phyloP scores from a whole-genome alignment of 83 land plant genomes.

The Thuja plicata region DNA sequence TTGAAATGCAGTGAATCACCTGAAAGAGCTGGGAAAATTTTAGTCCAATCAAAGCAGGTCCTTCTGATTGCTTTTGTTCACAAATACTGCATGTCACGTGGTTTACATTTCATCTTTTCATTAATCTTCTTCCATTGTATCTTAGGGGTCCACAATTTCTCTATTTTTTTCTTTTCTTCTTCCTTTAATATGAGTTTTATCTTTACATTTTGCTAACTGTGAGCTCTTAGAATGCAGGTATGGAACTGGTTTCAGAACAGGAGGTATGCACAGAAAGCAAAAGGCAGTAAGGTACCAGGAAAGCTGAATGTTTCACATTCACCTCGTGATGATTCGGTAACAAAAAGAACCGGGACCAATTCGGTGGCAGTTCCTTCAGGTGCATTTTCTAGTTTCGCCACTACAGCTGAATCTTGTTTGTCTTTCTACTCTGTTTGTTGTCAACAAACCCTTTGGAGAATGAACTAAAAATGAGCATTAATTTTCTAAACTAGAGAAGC shows the following conservation, averaged over 20 bases:
- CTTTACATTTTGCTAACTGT: not conserved
- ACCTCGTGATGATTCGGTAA: conserved; percentile 29
- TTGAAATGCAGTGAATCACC: conserved; percentile 31
- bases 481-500: not conserved
- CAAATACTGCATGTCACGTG: not conserved
- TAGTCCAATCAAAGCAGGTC: conserved; percentile 54
- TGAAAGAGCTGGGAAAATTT: conserved; percentile 43
- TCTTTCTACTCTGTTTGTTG: not conserved
- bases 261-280: conserved; percentile 65
- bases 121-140: not conserved
- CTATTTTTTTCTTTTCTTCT: not conserved
- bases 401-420: not conserved
- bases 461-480: not conserved
- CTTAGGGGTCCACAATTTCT: not conserved
- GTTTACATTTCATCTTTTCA: not conserved
- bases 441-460: not conserved
- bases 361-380: conserved; percentile 39
- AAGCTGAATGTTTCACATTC: conserved; percentile 35
- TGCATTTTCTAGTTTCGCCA: not conserved
- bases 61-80: not conserved
- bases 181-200: conserved; percentile 2
- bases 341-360: conserved; percentile 23
- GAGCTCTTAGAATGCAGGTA: conserved; percentile 35
- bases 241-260: conserved; percentile 89
- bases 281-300: conserved; percentile 37